Evolutionary conservation across 148 eudicot genomes (phyloP).

Genomic region (Fallopia convolvulus): DNA sequence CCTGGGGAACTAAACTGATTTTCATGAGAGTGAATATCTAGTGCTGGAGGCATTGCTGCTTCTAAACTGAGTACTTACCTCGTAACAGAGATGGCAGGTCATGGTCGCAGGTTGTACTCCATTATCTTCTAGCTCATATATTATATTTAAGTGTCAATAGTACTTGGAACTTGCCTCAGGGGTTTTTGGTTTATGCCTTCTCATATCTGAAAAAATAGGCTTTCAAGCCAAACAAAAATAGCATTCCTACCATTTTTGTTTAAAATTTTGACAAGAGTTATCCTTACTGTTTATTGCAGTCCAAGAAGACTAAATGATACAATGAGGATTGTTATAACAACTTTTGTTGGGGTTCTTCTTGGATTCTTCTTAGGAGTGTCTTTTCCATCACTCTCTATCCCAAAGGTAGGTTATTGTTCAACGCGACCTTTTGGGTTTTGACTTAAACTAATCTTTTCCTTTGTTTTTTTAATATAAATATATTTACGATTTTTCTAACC

Average conservation of each 20-base stretch:
- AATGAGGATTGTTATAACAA: conserved; percentile 51
- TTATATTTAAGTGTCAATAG: not conserved
- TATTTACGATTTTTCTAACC: too few species aligned
- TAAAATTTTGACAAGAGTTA: not conserved
- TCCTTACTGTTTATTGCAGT: conserved; percentile 1
- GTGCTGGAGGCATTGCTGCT: conserved; percentile 4
- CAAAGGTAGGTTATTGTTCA: conserved; percentile 36
- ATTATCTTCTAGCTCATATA: not conserved
- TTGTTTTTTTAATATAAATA: not conserved
- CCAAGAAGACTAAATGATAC: conserved; percentile 28
- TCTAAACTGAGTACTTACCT: not conserved
- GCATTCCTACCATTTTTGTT: not conserved
- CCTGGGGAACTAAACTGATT: not conserved
- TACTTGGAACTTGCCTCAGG: not conserved
- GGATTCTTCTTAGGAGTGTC: conserved; percentile 66
- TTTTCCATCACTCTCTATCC: conserved; percentile 45
- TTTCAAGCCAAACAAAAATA: not conserved
- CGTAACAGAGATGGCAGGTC: conserved; percentile 7
- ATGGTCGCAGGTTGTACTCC: conserved; percentile 12
- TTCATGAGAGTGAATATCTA: conserved; percentile 8
- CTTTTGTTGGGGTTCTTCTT: conserved; percentile 50
- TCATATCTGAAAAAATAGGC: not conserved
- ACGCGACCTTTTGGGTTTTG: not conserved
- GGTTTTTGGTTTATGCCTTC: not conserved
- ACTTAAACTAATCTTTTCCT: not conserved